Evolutionary conservation across 257 asterid species (phyloP), one percentile per base, ranked within the genome.

Genomic region (Gardenia jasminoides): DNA sequence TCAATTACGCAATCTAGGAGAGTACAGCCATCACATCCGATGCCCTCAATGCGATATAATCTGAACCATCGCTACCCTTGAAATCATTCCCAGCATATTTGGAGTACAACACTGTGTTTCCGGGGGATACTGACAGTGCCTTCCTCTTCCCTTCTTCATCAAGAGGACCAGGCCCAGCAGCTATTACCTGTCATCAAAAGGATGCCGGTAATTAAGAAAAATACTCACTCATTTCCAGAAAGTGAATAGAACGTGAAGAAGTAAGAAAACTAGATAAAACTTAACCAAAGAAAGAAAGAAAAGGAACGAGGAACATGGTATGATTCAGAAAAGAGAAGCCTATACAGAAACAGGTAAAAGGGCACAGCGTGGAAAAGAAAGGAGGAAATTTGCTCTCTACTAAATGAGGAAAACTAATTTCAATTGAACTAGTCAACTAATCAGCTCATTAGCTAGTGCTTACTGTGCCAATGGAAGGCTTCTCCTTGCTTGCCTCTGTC

Each of bases 381-480:
- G n/a, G 24, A 30, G 71, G 17, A 24, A 33, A 67, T 33, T 33
- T 17, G 16, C 3, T 26, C 48, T 6, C 22, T 39, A 28, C 7
- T 15, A 20, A 33, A 33, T 39, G 48, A 7, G 10, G 16, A 3
- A 6, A 43, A 44, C 12, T n/a, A 28, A 44, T 9, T 12, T 28
- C 41, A 43, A 54, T 3, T 10, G 28, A 22, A 69, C 22, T 69
- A 22, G 44, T 11, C 22, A 43, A 54, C 15, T 36, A 33, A 46
- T 3, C 7, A 78, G n/a, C 52, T 39, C 28, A 12, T 10, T 41
- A 48, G 20, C 20, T 28, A 17, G 58, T 43, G 62, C 92, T 82
- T 80, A 96, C 99, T 1, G 94, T 83, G 84, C 99, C 99, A 43
- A 93, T 89, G 36, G 98, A 93, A 59, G 99, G 99, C 88, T 91